These are phyloP conservation scores for Eucalyptus paniculata DNA, from an alignment of 345 rosid genomes.

Conservation along the genomic window DNA sequence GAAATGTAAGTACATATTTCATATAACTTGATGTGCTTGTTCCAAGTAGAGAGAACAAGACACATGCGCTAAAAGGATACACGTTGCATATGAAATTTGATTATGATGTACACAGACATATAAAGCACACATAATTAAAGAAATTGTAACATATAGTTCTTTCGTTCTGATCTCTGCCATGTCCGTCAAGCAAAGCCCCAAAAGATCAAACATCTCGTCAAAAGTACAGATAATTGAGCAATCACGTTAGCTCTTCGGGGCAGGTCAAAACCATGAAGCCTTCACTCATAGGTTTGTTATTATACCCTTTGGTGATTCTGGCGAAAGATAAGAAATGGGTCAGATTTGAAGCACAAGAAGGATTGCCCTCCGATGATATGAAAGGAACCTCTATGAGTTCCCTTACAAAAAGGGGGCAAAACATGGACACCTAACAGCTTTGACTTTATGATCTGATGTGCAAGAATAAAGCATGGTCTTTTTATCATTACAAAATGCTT, in stretches of 20 bases:
- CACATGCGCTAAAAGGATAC: too few relatives aligned
- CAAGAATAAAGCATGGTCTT: too few relatives aligned
- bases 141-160: not conserved
- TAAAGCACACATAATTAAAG: not conserved
- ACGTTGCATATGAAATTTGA: not conserved
- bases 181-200: slow-evolving; percentile 13
- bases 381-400: too few relatives aligned
- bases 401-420: too few relatives aligned
- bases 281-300: slow-evolving; percentile 13
- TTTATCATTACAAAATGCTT: too few relatives aligned
- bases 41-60: too few relatives aligned
- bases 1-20: too few relatives aligned
- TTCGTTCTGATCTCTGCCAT: slow-evolving; percentile 8
- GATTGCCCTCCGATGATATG: not conserved
- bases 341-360: not conserved
- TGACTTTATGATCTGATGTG: too few relatives aligned
- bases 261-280: slow-evolving; percentile 19
- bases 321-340: slow-evolving; percentile 48
- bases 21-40: too few relatives aligned
- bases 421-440: too few relatives aligned
- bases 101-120: not conserved
- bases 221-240: slow-evolving; percentile 1
- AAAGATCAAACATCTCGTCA: slow-evolving; percentile 1
- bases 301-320: slow-evolving; percentile 32
- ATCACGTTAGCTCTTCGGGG: slow-evolving; percentile 6